Evolutionary conservation across 257 asterid species (phyloP).

Genomic region (Asclepias syriaca): DNA sequence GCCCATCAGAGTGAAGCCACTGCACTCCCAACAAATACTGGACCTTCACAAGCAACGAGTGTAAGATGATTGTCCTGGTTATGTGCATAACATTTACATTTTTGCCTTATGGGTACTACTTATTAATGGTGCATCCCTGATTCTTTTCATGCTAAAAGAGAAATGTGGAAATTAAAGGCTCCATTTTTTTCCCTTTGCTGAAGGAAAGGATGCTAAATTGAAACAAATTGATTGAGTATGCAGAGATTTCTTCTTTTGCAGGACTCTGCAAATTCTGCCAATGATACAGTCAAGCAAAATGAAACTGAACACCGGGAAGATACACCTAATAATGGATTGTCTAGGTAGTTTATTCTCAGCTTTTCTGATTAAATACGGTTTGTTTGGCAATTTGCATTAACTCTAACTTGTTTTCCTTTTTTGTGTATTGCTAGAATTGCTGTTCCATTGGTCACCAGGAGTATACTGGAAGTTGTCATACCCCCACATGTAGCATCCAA

Average conservation of each 20-base stretch:
- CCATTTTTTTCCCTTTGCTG: neutral
- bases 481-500: conserved; percentile 78
- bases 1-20: conserved; percentile 18
- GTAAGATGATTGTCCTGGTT: conserved; percentile 13
- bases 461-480: conserved; percentile 78
- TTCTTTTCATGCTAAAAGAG: neutral
- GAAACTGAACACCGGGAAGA: conserved; percentile 64
- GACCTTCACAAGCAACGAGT: conserved; percentile 17
- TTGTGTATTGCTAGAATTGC: conserved; percentile 39
- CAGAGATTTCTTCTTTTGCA: conserved; percentile 24
- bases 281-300: conserved; percentile 43
- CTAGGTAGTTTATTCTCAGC: conserved; percentile 39
- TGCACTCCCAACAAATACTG: conserved; percentile 10
- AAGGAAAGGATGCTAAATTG: neutral
- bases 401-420: neutral
- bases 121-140: neutral
- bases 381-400: neutral
- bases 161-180: neutral
- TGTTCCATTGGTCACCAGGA: conserved; percentile 79
- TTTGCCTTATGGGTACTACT: neutral
- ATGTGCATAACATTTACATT: neutral
- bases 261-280: conserved; percentile 47
- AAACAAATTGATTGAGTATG: too few relatives aligned
- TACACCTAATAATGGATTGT: conserved; percentile 47
- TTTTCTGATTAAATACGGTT: neutral